phyloP scores from a whole-genome alignment of 2,329 filamentous ascomycete genomes.

The Colletotrichum incanum region DNA sequence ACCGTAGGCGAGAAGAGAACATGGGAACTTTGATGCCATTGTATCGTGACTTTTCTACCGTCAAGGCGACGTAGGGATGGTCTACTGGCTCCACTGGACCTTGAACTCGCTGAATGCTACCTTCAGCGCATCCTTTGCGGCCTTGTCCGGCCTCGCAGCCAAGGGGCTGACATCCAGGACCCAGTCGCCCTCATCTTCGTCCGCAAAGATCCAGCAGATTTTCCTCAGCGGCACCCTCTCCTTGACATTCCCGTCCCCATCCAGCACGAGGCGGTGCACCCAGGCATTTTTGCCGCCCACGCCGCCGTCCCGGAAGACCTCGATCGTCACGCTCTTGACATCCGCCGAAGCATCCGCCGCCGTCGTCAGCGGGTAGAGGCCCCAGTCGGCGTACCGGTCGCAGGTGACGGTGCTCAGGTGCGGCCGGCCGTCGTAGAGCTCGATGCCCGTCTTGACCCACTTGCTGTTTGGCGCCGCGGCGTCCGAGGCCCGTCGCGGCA shows the following conservation, averaged over 20 bases:
- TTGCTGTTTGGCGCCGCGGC: conserved; percentile 59
- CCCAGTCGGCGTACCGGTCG: conserved; percentile 84
- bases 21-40: neutral
- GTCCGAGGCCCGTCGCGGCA: conserved; percentile 49
- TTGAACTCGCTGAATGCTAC: conserved; percentile 74
- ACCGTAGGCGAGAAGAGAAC: neutral
- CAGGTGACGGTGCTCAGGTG: conserved; percentile 80
- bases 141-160: conserved; percentile 75
- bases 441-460: conserved; percentile 87
- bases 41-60: neutral
- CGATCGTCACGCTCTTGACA: conserved; percentile 57
- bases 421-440: conserved; percentile 75
- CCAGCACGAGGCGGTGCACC: conserved; percentile 75
- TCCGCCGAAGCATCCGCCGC: conserved; percentile 1
- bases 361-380: conserved; percentile 67
- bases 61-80: no score
- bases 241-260: conserved; percentile 49
- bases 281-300: conserved; percentile 74
- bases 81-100: conserved; percentile 61
- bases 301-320: conserved; percentile 64
- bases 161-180: conserved; percentile 77
- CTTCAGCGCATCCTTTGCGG: conserved; percentile 64
- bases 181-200: conserved; percentile 63
- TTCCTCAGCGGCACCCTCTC: conserved; percentile 77
- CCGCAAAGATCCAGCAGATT: conserved; percentile 79